A percentile compares a stretch with the other conserved stretches of the same genome.
phyloP scores from a whole-genome alignment of 306 rosid species.

The Aeschynomene evenia region DNA sequence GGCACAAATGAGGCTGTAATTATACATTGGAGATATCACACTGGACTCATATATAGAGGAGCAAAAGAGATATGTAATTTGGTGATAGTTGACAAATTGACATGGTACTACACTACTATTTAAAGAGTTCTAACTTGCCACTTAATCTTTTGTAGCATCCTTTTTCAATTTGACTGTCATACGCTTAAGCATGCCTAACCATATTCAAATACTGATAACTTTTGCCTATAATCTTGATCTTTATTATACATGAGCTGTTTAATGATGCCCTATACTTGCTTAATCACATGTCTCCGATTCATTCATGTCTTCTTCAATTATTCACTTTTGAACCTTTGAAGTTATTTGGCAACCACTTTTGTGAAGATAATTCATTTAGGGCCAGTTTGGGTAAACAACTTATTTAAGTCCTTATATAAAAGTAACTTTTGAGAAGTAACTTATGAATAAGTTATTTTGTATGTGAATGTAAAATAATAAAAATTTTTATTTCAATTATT shows the following conservation, averaged over 20 bases:
- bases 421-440: no score
- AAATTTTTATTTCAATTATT: no score
- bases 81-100: not conserved
- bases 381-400: no score
- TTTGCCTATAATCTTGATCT: not conserved
- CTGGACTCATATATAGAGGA: conserved; percentile 1
- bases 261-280: not conserved
- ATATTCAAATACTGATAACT: not conserved
- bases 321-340: not conserved
- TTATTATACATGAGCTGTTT: not conserved
- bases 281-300: not conserved
- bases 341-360: not conserved
- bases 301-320: not conserved
- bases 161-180: not conserved
- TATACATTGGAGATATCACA: conserved; percentile 14
- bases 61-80: not conserved
- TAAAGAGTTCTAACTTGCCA: not conserved
- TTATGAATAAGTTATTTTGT: no score
- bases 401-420: no score
- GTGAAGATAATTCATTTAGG: no score
- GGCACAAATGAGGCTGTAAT: conserved; percentile 20
- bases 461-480: no score
- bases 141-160: not conserved
- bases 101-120: not conserved
- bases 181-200: not conserved